These are phyloP conservation scores for Escallonia rubra DNA, from an alignment of 129 eudicot species.

Conservation along the genomic window DNA sequence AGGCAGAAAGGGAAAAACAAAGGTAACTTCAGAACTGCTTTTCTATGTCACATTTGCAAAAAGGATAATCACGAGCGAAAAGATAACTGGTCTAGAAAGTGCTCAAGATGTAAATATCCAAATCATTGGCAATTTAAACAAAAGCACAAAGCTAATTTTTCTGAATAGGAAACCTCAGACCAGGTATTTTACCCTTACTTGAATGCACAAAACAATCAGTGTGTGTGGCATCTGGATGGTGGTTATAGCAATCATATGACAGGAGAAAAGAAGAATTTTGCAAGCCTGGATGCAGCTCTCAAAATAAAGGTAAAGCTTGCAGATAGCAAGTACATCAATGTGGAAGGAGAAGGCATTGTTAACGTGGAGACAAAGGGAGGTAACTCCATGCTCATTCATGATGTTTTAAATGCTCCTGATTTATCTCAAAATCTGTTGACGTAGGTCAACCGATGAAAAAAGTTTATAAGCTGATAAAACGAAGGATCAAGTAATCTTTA, in stretches of 20 bases:
- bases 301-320: not conserved
- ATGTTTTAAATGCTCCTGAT: too few species aligned
- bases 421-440: too few species aligned
- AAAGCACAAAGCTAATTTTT: not conserved
- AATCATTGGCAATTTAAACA: not conserved
- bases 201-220: not conserved
- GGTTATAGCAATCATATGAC: not conserved
- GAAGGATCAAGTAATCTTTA: too few species aligned
- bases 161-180: not conserved
- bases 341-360: too few species aligned
- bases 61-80: not conserved
- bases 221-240: not conserved
- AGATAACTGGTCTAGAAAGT: not conserved
- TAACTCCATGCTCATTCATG: too few species aligned
- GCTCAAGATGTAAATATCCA: not conserved
- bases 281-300: not conserved
- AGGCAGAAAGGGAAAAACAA: not conserved
- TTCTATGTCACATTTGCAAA: not conserved
- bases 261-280: not conserved
- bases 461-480: too few species aligned
- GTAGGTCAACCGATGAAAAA: too few species aligned
- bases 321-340: too few species aligned
- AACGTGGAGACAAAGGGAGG: too few species aligned
- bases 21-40: not conserved
- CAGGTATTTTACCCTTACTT: not conserved